Percentiles rank a stretch among this genome's conserved stretches.
Conservation (phyloP, 1,284 basidiomycete genomes). For the Microstroma glucosiphilum region DNA sequence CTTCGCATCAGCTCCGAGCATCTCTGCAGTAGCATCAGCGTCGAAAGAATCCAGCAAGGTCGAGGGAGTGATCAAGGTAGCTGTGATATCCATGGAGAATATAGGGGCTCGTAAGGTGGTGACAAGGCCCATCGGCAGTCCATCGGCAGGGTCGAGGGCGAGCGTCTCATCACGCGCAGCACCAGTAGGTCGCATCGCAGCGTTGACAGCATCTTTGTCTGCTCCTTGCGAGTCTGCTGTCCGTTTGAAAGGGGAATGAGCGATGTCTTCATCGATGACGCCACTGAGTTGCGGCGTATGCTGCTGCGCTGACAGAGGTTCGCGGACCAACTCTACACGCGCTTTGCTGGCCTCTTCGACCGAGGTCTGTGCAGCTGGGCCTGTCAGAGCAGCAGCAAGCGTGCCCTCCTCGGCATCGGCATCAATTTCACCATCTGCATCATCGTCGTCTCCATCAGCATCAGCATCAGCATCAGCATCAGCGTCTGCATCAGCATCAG, state of each 20-base stretch:
- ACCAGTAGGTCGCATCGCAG: slow-evolving; percentile 18
- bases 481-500: slow-evolving; percentile 12
- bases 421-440: slow-evolving; percentile 24
- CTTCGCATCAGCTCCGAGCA: slow-evolving; percentile 30
- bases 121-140: slow-evolving; percentile 35
- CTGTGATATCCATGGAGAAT: slow-evolving; percentile 36
- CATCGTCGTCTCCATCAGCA: slow-evolving; percentile 28
- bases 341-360: background rate
- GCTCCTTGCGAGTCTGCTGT: background rate
- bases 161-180: slow-evolving; percentile 35
- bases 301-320: background rate
- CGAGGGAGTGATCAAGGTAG: slow-evolving; percentile 38
- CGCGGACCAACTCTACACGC: background rate
- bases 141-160: slow-evolving; percentile 13
- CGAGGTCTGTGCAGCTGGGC: background rate
- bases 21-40: slow-evolving; percentile 31
- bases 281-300: background rate
- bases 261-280: background rate
- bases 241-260: background rate
- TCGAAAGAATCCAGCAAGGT: slow-evolving; percentile 33
- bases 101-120: slow-evolving; percentile 44
- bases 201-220: background rate
- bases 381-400: background rate
- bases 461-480: slow-evolving; percentile 16
- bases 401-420: background rate